Base-by-base conservation (phyloP, 2,329 filamentous ascomycete species). In the Aspergillus intermedius region DNA sequence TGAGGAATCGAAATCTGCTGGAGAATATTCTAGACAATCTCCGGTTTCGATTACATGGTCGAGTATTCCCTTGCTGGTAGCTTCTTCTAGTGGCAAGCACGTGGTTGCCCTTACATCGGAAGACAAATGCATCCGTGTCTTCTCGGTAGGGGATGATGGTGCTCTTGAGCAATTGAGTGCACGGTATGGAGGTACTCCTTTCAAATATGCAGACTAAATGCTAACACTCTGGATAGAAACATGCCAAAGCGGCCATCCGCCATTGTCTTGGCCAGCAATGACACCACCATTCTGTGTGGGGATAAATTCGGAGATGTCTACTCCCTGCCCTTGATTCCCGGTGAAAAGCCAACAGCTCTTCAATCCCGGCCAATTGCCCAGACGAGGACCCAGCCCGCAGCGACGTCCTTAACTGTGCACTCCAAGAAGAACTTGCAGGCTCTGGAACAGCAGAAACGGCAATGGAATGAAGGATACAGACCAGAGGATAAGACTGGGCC, bases 241-340 rank as follows among this genome's bases (percentile, higher is more conserved):
- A 94, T 97, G 87, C 88, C 90, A 35, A 97, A 96, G 73, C 83
- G 90, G 32, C 89, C 91, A 10, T 91, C 85, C 63, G 83, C 87
- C 32, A 74, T 97, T 49, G 73, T 78, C 45, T 70, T 96, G 46
- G 82, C 86, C 6, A 74, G 80, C 35, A 84, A 91, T 63, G 77
- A 81, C 53, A 76, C 77, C 40, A 87, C 83, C 7, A 88, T 98
- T 54, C 71, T 97, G 49, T 83, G 82, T 53, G 91, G 83, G 46
- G 93, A 98, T 74, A 98, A 98, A 69, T 97, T 97, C 62, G 93
- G 93, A 56, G 93, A 98, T 66, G 91, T 96, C 52, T 97, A 95
- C 70, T 81, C 87, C 9, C 71, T 98, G 6, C 91, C 93, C 12
- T 75, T 97, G 3, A 66, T 89, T 41, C 68, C 66, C 5, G 62